Conservation (phyloP, 2,329 filamentous ascomycete species). For the Torrubiella hemipterigena region DNA sequence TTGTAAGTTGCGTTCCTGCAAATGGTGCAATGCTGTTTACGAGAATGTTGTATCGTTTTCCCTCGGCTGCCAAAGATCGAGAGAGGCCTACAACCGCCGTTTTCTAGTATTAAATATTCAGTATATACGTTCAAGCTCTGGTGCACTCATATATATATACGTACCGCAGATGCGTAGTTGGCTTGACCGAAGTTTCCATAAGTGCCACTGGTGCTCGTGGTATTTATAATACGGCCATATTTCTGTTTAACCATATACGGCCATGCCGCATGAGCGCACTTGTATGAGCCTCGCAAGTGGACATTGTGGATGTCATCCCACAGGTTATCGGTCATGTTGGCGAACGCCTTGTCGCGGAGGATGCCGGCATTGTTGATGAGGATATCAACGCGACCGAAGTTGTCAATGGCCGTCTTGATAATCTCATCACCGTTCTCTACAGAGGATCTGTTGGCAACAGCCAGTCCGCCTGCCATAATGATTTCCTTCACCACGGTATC, state of each 20-base stretch:
- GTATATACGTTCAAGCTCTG: not conserved
- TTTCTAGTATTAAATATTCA: conserved; percentile 42
- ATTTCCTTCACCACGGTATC: conserved; percentile 89
- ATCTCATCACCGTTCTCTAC: conserved; percentile 86
- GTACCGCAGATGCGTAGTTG: conserved; percentile 84
- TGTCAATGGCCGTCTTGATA: conserved; percentile 86
- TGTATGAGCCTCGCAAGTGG: conserved; percentile 89
- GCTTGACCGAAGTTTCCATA: conserved; percentile 99
- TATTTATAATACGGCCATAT: conserved; percentile 95
- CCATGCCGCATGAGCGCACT: conserved; percentile 94
- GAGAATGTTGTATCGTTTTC: conserved; percentile 93
- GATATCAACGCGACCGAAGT: conserved; percentile 87
- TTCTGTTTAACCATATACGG: conserved; percentile 97
- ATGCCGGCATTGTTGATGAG: conserved; percentile 98
- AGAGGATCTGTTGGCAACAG: conserved; percentile 84
- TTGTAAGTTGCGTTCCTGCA: conserved; percentile 90
- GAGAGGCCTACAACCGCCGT: conserved; percentile 91
- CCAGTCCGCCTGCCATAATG: conserved; percentile 76
- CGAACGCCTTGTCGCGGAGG: conserved; percentile 92
- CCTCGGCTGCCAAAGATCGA: conserved; percentile 82
- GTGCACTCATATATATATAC: conserved; percentile 23
- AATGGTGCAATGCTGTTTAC: conserved; percentile 98
- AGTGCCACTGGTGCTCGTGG: conserved; percentile 91
- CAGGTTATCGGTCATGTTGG: conserved; percentile 89
- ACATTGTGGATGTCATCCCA: conserved; percentile 91